A percentile compares a stretch with the other conserved stretches of the same genome.
These are phyloP conservation scores for Stemphylium vesicarium DNA, from an alignment of 2,329 filamentous ascomycete genomes.

Conservation along the genomic window DNA sequence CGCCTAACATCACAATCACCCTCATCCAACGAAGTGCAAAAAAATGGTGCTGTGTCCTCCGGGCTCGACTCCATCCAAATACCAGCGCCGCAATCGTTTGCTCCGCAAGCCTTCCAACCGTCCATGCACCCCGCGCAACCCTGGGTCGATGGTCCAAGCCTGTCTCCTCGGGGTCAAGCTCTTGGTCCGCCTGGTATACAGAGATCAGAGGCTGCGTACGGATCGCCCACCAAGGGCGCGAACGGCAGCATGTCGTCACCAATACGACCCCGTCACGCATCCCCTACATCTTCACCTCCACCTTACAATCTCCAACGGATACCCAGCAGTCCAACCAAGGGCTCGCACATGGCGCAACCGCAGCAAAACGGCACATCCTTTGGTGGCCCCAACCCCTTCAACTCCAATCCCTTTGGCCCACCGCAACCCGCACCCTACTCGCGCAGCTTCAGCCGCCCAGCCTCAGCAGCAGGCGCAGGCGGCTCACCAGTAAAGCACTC, in stretches of 20 bases:
- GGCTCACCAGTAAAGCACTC: conserved; percentile 47
- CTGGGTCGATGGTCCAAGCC: conserved; percentile 52
- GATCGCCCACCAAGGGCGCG: conserved; percentile 35
- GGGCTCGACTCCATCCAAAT: conserved; percentile 29
- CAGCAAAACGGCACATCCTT: conserved; percentile 40
- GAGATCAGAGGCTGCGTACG: conserved; percentile 45
- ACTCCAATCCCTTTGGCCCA: conserved; percentile 28
- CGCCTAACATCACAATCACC: conserved; percentile 60
- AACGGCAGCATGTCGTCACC: conserved; percentile 39
- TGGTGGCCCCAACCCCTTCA: conserved; percentile 22
- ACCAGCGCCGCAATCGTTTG: conserved; percentile 20
- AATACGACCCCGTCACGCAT: conserved; percentile 29
- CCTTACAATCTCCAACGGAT: conserved; percentile 36
- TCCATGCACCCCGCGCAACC: conserved; percentile 31
- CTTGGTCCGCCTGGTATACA: conserved; percentile 52
- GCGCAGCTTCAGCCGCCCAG: conserved; percentile 41
- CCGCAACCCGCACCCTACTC: conserved; percentile 26
- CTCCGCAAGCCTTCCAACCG: conserved; percentile 25
- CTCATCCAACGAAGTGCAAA: conserved; percentile 21
- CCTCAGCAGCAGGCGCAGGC: conserved; percentile 35
- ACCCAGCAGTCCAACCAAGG: conserved; percentile 37
- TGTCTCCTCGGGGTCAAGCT: conserved; percentile 54
- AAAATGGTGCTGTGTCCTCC: conserved; percentile 26
- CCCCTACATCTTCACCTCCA: conserved; percentile 43
- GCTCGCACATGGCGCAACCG: conserved; percentile 28